These are phyloP conservation scores for Claviceps sp. DNA, from an alignment of 2,329 filamentous ascomycete genomes.

Conservation along the genomic window DNA sequence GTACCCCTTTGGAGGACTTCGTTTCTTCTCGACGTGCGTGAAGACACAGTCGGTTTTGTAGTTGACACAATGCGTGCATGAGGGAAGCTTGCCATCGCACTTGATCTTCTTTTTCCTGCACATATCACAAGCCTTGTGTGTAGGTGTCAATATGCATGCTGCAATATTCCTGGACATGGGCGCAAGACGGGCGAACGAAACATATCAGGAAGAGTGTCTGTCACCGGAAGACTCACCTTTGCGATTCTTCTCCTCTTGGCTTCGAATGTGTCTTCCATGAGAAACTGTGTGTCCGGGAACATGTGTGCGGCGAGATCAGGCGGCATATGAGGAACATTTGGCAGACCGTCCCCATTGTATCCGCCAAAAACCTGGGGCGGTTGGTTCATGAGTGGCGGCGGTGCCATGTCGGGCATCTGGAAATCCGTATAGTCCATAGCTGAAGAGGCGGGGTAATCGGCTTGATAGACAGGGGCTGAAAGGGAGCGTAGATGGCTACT, in stretches of 20 bases:
- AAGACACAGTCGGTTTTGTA: constrained; percentile 98
- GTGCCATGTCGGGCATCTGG: constrained; percentile 41
- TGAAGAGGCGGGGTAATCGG: background rate
- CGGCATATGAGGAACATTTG: constrained; percentile 37
- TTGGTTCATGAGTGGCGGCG: constrained; percentile 49
- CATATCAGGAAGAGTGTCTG: too few relatives aligned
- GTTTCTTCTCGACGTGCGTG: constrained; percentile 97
- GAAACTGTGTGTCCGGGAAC: constrained; percentile 41
- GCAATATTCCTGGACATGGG: background rate
- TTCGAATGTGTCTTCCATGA: constrained; percentile 59
- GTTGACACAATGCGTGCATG: constrained; percentile 91
- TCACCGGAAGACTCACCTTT: constrained; percentile 42
- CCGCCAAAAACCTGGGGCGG: constrained; percentile 56
- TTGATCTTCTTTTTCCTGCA: constrained; percentile 96
- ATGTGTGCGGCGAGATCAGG: constrained; percentile 46
- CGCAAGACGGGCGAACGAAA: background rate
- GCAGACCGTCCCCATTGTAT: constrained; percentile 46
- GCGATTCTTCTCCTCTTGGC: constrained; percentile 82
- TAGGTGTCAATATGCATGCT: background rate
- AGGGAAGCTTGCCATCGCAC: constrained; percentile 89
- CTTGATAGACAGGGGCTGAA: too few relatives aligned
- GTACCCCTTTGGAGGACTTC: constrained; percentile 91
- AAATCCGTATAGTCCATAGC: constrained; percentile 38
- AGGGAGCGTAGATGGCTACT: too few relatives aligned
- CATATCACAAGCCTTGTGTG: constrained; percentile 77